Percentiles rank a stretch among this genome's conserved stretches.
Conservation (phyloP, 306 rosid species). For the Cucurbita pepo region DNA sequence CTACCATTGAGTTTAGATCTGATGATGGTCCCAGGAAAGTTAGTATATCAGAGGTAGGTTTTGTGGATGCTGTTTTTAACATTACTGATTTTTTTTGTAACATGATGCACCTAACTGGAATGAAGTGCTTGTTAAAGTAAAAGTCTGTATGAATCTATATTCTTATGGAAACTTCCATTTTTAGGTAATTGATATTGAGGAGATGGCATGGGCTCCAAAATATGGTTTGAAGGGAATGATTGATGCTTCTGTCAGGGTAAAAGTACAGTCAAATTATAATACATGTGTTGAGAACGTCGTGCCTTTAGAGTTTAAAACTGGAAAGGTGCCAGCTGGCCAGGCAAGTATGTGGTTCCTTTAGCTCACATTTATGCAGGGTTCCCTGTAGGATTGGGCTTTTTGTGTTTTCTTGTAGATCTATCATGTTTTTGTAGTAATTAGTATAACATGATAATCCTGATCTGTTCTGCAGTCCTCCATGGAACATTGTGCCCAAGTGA, state of each 20-base stretch:
- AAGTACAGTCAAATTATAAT: slow-evolving; percentile 23
- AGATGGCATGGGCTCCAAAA: slow-evolving; percentile 95
- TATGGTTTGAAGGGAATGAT: slow-evolving; percentile 94
- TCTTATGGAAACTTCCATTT: slow-evolving; percentile 5
- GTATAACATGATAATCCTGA: background rate
- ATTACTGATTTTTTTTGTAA: background rate
- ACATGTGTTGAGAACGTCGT: slow-evolving; percentile 35
- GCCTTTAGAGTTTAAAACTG: slow-evolving; percentile 91
- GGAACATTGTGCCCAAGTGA: slow-evolving; percentile 89
- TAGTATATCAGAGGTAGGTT: slow-evolving; percentile 66
- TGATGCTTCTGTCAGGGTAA: slow-evolving; percentile 83
- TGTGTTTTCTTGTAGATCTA: background rate
- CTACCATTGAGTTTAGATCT: slow-evolving; percentile 53
- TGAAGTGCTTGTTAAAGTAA: background rate
- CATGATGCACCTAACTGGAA: background rate
- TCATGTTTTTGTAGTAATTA: background rate
- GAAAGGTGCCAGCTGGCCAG: slow-evolving; percentile 59
- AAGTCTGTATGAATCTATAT: background rate
- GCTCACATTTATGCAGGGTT: background rate
- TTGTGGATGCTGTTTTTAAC: background rate
- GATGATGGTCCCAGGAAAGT: slow-evolving; percentile 35
- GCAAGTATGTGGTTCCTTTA: slow-evolving; percentile 27
- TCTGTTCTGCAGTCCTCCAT: slow-evolving; percentile 46
- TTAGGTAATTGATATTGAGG: slow-evolving; percentile 91
- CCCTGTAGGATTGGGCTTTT: background rate